A percentile compares a stretch with the other conserved stretches of the same genome.
These are phyloP conservation scores for Sisymbrium irio DNA, from an alignment of 345 rosid species.

Conservation along the genomic window DNA sequence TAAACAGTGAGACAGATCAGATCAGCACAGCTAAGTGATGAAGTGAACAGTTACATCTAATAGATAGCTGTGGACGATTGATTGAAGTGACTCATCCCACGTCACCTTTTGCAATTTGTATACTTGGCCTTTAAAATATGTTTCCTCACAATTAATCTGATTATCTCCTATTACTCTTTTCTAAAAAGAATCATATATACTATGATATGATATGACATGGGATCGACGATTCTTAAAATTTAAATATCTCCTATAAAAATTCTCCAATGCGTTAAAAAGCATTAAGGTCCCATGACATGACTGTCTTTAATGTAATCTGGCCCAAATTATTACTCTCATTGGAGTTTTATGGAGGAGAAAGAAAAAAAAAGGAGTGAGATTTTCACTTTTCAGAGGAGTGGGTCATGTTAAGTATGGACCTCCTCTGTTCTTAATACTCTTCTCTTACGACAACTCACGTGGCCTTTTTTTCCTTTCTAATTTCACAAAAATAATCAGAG, in stretches of 20 bases:
- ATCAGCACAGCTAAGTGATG: conserved; percentile 17
- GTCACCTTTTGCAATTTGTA: conserved; percentile 8
- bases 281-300: conserved; percentile 35
- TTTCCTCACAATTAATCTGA: background rate
- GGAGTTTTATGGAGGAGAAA: conserved; percentile 1
- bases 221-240: background rate
- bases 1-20: conserved; percentile 28
- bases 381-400: conserved; percentile 26
- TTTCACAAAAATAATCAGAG: conserved; percentile 8
- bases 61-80: conserved; percentile 9
- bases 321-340: conserved; percentile 14
- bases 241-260: background rate
- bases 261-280: conserved; percentile 1
- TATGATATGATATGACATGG: background rate
- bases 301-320: conserved; percentile 27
- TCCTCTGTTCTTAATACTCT: conserved; percentile 16
- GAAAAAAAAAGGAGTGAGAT: conserved; percentile 10
- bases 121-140: background rate
- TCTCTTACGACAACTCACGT: conserved; percentile 33
- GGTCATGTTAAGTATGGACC: conserved; percentile 35
- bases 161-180: background rate
- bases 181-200: background rate
- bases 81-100: conserved; percentile 25
- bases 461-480: background rate
- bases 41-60: conserved; percentile 8